Evolutionary conservation across 306 rosid species (phyloP).

Genomic region (Cotoneaster glaucophyllus): DNA sequence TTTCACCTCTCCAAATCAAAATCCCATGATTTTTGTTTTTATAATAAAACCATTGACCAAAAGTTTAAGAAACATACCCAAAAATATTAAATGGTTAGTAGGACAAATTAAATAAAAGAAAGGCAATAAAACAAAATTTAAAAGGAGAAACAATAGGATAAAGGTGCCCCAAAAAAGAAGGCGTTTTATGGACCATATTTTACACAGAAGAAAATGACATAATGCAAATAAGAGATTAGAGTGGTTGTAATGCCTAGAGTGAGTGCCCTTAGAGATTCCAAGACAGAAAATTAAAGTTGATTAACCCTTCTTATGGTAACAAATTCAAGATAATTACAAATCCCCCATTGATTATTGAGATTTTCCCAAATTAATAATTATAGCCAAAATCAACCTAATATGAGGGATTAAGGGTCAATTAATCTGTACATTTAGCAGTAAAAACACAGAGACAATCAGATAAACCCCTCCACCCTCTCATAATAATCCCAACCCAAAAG

Average conservation of each 20-base stretch:
- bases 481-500: conserved; percentile 13
- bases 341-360: conserved; percentile 15
- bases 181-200: conserved; percentile 6
- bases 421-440: conserved; percentile 24
- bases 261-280: conserved; percentile 29
- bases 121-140: background rate
- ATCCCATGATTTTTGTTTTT: background rate
- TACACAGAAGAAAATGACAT: conserved; percentile 40
- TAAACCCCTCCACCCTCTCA: background rate
- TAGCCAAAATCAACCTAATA: too few relatives aligned
- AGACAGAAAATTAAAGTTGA: conserved; percentile 9
- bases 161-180: conserved; percentile 3
- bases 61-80: background rate
- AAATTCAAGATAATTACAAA: too few relatives aligned
- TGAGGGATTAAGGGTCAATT: too few relatives aligned
- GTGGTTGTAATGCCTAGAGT: background rate
- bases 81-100: background rate
- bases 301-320: background rate
- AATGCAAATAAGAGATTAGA: background rate
- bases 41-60: background rate
- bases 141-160: background rate
- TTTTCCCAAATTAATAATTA: conserved; percentile 42
- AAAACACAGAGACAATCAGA: background rate
- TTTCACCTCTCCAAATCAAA: conserved; percentile 9
- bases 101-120: background rate